phyloP scores from a whole-genome alignment of 306 rosid genomes.

The Cucurbita argyrosperma region DNA sequence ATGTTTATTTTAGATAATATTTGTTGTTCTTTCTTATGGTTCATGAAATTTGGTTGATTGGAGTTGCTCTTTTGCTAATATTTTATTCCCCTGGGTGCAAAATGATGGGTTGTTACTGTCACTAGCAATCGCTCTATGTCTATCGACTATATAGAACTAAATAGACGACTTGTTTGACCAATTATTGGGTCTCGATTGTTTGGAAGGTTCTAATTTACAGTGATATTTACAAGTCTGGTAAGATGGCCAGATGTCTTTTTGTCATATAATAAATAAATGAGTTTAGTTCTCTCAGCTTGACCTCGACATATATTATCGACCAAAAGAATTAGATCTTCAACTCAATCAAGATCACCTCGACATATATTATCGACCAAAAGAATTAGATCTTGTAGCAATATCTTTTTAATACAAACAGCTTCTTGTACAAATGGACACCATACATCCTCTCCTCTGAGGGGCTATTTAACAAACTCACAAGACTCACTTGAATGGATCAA shows the following conservation, averaged over 20 bases:
- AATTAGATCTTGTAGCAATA: not conserved
- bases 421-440: slow-evolving; percentile 4
- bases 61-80: not conserved
- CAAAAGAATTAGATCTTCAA: no score
- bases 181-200: no score
- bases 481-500: not conserved
- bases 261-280: no score
- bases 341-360: not conserved
- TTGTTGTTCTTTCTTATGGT: not conserved
- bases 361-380: no score
- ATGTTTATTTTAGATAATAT: slow-evolving; percentile 1
- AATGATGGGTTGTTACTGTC: not conserved
- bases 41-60: not conserved
- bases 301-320: no score
- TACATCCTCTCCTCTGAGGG: not conserved
- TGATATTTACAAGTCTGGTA: no score
- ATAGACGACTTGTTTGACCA: no score
- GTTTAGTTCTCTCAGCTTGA: no score
- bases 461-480: not conserved
- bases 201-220: no score
- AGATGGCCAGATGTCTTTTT: no score
- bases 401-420: not conserved
- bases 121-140: not conserved
- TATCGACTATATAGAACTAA: no score
- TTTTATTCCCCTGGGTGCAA: not conserved